Conservation (phyloP, 192 early-diverging fungal genomes). For the Umbelopsis ramanniana region DNA sequence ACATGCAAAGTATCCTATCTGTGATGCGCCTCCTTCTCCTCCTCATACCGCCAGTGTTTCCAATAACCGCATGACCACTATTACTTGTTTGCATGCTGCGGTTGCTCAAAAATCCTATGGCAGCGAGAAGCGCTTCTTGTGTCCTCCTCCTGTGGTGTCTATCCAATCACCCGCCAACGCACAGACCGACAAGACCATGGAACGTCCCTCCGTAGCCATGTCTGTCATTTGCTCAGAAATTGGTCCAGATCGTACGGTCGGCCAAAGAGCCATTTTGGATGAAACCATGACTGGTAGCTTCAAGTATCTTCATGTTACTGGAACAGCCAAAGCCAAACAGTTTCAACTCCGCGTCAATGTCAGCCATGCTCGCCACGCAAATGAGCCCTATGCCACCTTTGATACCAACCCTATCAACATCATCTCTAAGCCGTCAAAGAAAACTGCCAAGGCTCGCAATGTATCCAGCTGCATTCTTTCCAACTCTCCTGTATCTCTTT, state of each 20-base stretch:
- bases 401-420: constrained; percentile 78
- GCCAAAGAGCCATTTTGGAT: constrained; percentile 54
- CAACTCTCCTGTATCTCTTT: constrained; percentile 78
- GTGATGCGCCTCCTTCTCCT: constrained; percentile 10
- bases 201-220: constrained; percentile 32
- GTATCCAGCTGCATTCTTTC: constrained; percentile 76
- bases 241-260: constrained; percentile 43
- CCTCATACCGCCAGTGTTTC: constrained; percentile 21
- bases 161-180: constrained; percentile 48
- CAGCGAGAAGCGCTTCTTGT: constrained; percentile 84
- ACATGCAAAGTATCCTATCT: constrained; percentile 26
- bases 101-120: constrained; percentile 97
- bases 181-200: constrained; percentile 32
- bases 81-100: constrained; percentile 78
- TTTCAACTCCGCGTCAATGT: constrained; percentile 73
- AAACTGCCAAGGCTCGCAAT: constrained; percentile 84
- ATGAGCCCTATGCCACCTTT: constrained; percentile 61
- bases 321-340: constrained; percentile 79
- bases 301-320: constrained; percentile 78
- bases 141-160: constrained; percentile 75
- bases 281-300: constrained; percentile 65
- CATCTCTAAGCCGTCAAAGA: constrained; percentile 94
- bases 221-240: constrained; percentile 48
- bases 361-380: constrained; percentile 39
- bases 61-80: constrained; percentile 63